These are phyloP conservation scores for Diaporthe batatas DNA, from an alignment of 2,329 filamentous ascomycete species.

Conservation along the genomic window DNA sequence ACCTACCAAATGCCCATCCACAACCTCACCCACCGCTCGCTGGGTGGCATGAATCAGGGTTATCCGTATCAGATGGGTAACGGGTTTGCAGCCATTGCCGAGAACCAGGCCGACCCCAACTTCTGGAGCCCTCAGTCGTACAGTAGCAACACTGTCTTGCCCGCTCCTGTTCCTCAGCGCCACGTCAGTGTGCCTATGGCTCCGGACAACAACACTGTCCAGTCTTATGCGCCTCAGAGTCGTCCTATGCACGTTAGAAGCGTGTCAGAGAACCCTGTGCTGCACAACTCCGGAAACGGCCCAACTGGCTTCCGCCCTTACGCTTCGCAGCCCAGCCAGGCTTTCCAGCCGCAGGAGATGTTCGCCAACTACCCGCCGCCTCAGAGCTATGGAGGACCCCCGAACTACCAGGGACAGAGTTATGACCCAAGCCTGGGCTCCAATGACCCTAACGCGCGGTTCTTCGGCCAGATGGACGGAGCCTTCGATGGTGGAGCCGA, in stretches of 20 bases:
- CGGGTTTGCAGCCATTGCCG: conserved; percentile 52
- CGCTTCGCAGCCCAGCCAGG: conserved; percentile 24
- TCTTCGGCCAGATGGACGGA: conserved; percentile 27
- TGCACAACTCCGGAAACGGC: conserved; percentile 34
- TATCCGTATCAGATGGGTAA: conserved; percentile 34
- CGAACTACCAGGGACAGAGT: conserved; percentile 33
- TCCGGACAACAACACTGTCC: conserved; percentile 24
- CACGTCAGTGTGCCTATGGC: conserved; percentile 11
- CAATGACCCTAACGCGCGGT: conserved; percentile 2
- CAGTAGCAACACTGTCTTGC: conserved; percentile 43
- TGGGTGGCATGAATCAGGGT: conserved; percentile 31
- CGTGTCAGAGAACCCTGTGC: conserved; percentile 41
- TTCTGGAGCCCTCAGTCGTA: conserved; percentile 45
- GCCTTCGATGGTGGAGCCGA: conserved; percentile 25
- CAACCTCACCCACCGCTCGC: conserved; percentile 48
- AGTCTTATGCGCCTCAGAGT: conserved; percentile 34
- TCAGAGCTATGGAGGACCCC: conserved; percentile 35
- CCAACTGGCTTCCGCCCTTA: conserved; percentile 35
- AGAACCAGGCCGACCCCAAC: conserved; percentile 49
- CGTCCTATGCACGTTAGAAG: conserved; percentile 41
- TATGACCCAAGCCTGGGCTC: conserved; percentile 26
- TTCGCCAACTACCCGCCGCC: conserved; percentile 35
- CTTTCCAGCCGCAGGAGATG: conserved; percentile 37
- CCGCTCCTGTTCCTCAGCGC: conserved; percentile 40
- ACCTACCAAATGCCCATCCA: conserved; percentile 34